Evolutionary conservation across 345 rosid species (phyloP).

Genomic region (Euclidium syriacum): DNA sequence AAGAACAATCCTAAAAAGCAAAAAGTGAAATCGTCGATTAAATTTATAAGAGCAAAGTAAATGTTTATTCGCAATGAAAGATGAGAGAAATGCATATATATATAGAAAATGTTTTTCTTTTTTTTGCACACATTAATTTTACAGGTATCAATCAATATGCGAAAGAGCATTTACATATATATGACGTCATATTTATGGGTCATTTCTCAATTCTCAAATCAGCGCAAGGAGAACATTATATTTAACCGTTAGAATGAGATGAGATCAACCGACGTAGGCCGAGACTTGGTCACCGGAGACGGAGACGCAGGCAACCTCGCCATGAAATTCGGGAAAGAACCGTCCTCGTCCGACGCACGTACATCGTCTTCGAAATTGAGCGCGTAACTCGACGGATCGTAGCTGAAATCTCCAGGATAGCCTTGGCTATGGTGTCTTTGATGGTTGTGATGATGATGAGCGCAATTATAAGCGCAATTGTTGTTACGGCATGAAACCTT

Average conservation of each 20-base stretch:
- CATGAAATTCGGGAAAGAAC: conserved; percentile 31
- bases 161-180: conserved; percentile 6
- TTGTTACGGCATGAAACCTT: conserved; percentile 23
- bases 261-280: conserved; percentile 26
- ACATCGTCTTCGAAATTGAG: conserved; percentile 61
- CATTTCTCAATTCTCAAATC: not conserved
- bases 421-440: conserved; percentile 22
- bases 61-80: not conserved
- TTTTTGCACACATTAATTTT: conserved; percentile 8
- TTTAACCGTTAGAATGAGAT: conserved; percentile 17
- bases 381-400: conserved; percentile 62
- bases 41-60: not conserved
- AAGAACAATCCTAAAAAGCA: not conserved
- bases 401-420: conserved; percentile 47
- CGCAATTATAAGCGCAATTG: conserved; percentile 15
- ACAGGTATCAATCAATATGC: conserved; percentile 11
- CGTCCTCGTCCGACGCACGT: conserved; percentile 37
- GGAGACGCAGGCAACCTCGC: conserved; percentile 58
- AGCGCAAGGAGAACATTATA: not conserved
- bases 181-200: conserved; percentile 14
- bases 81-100: not conserved
- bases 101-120: not conserved
- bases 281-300: conserved; percentile 32
- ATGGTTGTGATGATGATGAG: not conserved
- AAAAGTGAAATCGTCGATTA: not conserved